These are phyloP conservation scores for Nissolia schottii DNA, from an alignment of 306 rosid species.

Conservation along the genomic window DNA sequence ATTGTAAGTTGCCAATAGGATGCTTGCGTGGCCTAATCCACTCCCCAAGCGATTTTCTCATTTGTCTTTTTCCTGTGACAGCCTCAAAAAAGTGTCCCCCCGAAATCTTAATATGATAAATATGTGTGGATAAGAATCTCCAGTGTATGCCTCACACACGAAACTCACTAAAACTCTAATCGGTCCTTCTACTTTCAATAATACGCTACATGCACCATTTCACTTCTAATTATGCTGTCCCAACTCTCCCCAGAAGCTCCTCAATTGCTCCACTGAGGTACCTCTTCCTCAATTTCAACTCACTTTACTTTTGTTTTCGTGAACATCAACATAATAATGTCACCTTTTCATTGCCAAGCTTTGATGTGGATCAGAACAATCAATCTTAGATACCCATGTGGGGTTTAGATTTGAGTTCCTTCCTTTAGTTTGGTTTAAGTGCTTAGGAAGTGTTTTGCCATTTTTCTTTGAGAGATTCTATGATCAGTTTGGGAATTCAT, in stretches of 20 bases:
- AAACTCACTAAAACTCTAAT: conserved; percentile 32
- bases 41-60: neutral
- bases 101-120: conserved; percentile 48
- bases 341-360: neutral
- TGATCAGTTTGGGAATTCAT: neutral
- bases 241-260: conserved; percentile 13
- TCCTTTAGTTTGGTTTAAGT: neutral
- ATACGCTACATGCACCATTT: conserved; percentile 31
- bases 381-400: neutral
- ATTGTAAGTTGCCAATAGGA: conserved; percentile 1
- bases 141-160: conserved; percentile 53
- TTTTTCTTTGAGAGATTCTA: neutral
- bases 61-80: conserved; percentile 12
- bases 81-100: conserved; percentile 44
- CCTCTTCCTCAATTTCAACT: neutral
- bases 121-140: conserved; percentile 82
- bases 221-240: conserved; percentile 29
- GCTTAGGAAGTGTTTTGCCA: no score
- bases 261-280: conserved; percentile 32
- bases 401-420: neutral
- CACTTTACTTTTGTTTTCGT: neutral
- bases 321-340: neutral
- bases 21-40: conserved; percentile 45
- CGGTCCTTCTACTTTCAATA: neutral
- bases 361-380: neutral